Base-by-base conservation (phyloP, 768 basidiomycete genomes). In the Agaricus bisporus region DNA sequence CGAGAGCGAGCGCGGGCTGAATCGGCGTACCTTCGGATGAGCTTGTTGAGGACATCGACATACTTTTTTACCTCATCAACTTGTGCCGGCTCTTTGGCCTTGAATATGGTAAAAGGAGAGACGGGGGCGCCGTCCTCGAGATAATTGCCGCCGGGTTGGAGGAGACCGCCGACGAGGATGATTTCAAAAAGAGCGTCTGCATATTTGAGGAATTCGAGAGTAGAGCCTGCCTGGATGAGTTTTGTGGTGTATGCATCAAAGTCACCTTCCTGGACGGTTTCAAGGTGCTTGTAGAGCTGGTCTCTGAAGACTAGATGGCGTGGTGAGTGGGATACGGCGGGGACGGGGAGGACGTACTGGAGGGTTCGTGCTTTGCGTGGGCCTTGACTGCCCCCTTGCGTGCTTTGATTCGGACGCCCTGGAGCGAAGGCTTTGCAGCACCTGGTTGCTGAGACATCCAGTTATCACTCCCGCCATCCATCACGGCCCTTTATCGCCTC, bases 131-230 rank as follows among this genome's bases (percentile, higher is more conserved):
- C 85, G 57, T 93, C 91, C 54, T 97, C 93, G 70, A 98, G 63
- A 72, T 90, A 94, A 63, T 76, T 82, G 56, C 95, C 95, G 48
- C 95, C 95, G 17, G 95, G 97, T 71, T 98, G 95, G 62, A 99
- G 83, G 58, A 99, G 86, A 39, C 93, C 92, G 46, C 95, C 95
- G 64, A 94, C 88, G 64, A 99, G 82, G 66, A 98, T 80, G 74
- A 97, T 82, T 73, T 99, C 95, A 71, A 97, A 98, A 63, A 98
- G 85, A 52, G 87, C 80, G 63, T 97, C 94, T 71, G 92, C 90
- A 85, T 98, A 98, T 75, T 97, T 97, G 70, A 95, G 84, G 65
- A 84, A 87, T 72, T 99, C 97, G 69, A 99, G 88, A 46, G 90
- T 86, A 22, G 87, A 83, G 41, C 95, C 95, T 53, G 95, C 94